Conservation (phyloP, 352 stramenopile species). For the Globisporangium solare region DNA sequence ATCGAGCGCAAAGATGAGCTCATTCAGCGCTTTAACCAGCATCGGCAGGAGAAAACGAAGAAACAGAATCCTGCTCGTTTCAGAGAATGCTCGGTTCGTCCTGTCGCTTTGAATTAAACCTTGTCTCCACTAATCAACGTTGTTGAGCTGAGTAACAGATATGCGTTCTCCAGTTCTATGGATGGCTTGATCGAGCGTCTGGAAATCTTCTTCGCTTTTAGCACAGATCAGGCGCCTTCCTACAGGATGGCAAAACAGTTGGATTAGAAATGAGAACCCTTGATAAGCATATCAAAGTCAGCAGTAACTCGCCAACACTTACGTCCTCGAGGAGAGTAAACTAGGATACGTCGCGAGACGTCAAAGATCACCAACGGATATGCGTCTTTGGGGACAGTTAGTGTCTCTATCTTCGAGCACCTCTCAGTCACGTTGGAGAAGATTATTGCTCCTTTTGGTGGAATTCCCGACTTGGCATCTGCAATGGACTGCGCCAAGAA, state of each 20-base stretch:
- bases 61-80: conserved; percentile 32
- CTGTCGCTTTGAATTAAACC: conserved; percentile 15
- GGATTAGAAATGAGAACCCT: neutral
- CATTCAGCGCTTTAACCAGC: conserved; percentile 54
- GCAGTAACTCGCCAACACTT: conserved; percentile 3
- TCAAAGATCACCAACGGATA: conserved; percentile 29
- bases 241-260: conserved; percentile 10
- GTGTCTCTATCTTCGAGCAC: conserved; percentile 19
- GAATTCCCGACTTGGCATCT: conserved; percentile 27
- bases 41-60: conserved; percentile 44
- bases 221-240: conserved; percentile 20
- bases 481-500: conserved; percentile 20
- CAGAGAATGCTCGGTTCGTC: conserved; percentile 41
- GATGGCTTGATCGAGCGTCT: conserved; percentile 19
- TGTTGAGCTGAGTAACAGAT: neutral
- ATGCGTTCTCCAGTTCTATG: conserved; percentile 16
- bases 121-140: neutral
- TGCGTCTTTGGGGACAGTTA: conserved; percentile 19
- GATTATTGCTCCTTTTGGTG: conserved; percentile 19
- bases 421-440: conserved; percentile 23
- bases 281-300: neutral
- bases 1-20: conserved; percentile 57
- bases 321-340: conserved; percentile 17
- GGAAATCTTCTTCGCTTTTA: conserved; percentile 21
- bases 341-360: conserved; percentile 16